Conservation (phyloP, 2,329 filamentous ascomycete genomes). For the Trematosphaeria pertusa region DNA sequence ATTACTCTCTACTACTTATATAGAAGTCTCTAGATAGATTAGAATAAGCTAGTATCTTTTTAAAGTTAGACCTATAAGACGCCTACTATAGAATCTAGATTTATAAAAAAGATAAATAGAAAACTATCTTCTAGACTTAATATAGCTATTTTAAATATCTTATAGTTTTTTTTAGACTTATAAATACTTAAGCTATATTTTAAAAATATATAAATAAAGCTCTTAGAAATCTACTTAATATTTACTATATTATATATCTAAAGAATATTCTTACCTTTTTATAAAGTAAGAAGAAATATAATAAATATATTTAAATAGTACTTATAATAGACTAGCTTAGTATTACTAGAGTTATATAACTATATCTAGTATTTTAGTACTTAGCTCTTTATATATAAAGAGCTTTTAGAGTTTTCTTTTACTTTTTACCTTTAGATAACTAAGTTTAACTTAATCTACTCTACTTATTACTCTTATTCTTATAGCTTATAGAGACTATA, state of each 20-base stretch:
- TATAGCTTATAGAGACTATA: too few species aligned
- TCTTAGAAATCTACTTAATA: constrained; percentile 14
- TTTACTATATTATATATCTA: constrained; percentile 30
- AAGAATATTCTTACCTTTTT: too few species aligned
- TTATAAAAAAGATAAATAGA: not conserved
- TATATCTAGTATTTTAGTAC: too few species aligned
- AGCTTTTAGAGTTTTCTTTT: too few species aligned
- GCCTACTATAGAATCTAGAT: constrained; percentile 1
- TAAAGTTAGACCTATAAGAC: not conserved
- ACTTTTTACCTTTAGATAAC: too few species aligned
- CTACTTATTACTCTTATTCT: too few species aligned
- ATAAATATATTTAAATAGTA: constrained; percentile 30
- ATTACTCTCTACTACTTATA: too few species aligned
- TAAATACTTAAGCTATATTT: not conserved
- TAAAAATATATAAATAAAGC: constrained; percentile 3
- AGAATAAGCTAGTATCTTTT: not conserved
- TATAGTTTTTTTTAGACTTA: too few species aligned
- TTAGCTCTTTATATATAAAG: too few species aligned
- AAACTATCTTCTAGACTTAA: not conserved
- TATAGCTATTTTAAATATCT: too few species aligned
- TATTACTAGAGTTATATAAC: too few species aligned
- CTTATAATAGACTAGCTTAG: too few species aligned
- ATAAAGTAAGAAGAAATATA: constrained; percentile 26
- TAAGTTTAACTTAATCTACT: constrained; percentile 29
- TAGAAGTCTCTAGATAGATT: not conserved